Conservation (phyloP, 2,329 filamentous ascomycete genomes). For the Cordyceps sp. region DNA sequence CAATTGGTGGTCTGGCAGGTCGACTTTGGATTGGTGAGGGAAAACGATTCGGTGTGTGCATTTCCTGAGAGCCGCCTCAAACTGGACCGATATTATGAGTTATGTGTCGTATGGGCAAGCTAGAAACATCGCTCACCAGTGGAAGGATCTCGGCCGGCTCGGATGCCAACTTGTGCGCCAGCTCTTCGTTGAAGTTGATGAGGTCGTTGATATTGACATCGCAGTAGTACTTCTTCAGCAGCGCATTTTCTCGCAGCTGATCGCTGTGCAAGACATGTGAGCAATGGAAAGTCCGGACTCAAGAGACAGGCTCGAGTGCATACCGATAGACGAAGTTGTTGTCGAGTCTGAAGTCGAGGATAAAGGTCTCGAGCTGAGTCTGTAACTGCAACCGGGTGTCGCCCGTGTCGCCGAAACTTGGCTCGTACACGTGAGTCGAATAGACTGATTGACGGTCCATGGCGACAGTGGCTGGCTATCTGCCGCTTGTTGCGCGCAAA, state of each 20-base stretch:
- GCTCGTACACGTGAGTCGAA: slow-evolving; percentile 64
- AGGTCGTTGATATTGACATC: slow-evolving; percentile 92
- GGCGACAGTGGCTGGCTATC: slow-evolving; percentile 5
- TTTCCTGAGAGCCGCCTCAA: slow-evolving; percentile 75
- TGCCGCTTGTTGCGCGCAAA: no score
- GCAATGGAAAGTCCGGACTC: background rate
- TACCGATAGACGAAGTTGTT: slow-evolving; percentile 91
- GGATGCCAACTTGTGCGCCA: slow-evolving; percentile 76
- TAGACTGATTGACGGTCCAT: slow-evolving; percentile 89
- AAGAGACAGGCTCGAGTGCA: slow-evolving; percentile 5
- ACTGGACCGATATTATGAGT: no score
- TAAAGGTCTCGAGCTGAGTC: slow-evolving; percentile 70
- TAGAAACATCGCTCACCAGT: slow-evolving; percentile 52
- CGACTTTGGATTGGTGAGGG: slow-evolving; percentile 48
- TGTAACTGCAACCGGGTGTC: slow-evolving; percentile 60
- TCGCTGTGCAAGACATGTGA: slow-evolving; percentile 45
- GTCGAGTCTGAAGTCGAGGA: slow-evolving; percentile 85
- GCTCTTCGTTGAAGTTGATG: slow-evolving; percentile 89
- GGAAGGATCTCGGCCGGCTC: slow-evolving; percentile 89
- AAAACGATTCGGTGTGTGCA: slow-evolving; percentile 92
- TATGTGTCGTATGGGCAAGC: no score
- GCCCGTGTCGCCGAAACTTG: slow-evolving; percentile 45
- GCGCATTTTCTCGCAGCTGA: slow-evolving; percentile 85
- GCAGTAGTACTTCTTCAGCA: slow-evolving; percentile 88
- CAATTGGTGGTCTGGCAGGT: slow-evolving; percentile 81